Conservation (phyloP, 2,329 filamentous ascomycete genomes). For the Leptographium lundbergii region DNA sequence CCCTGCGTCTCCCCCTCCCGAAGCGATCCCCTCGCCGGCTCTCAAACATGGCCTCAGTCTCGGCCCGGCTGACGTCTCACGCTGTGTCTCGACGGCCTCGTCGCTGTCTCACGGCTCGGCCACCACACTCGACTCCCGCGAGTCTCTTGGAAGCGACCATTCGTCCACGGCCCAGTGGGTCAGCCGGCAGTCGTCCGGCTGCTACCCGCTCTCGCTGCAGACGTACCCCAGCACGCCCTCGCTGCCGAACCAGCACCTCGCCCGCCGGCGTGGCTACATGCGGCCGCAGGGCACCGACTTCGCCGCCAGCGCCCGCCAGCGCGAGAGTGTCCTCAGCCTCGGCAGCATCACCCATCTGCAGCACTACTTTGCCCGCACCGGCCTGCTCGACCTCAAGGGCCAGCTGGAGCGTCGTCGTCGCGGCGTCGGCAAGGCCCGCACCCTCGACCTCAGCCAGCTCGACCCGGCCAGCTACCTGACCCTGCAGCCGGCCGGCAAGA, state of each 20-base stretch:
- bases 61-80: conserved; percentile 44
- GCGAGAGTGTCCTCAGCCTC: conserved; percentile 91
- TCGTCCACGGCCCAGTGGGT: conserved; percentile 24
- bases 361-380: conserved; percentile 95
- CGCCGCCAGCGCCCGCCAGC: conserved; percentile 74
- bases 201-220: conserved; percentile 38
- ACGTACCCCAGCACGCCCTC: conserved; percentile 3
- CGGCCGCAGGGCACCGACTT: conserved; percentile 80
- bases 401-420: conserved; percentile 57
- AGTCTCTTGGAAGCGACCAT: conserved; percentile 37
- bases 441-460: conserved; percentile 44
- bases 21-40: conserved; percentile 48
- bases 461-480: conserved; percentile 20
- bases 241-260: conserved; percentile 10
- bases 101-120: conserved; percentile 43
- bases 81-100: conserved; percentile 51
- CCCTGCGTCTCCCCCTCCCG: conserved; percentile 52
- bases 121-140: conserved; percentile 31
- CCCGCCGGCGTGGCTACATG: conserved; percentile 67
- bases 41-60: conserved; percentile 20
- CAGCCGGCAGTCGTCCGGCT: conserved; percentile 53
- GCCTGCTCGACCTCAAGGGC: conserved; percentile 82
- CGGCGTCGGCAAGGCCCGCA: conserved; percentile 35
- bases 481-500: not conserved
- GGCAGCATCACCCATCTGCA: conserved; percentile 96